Base-by-base conservation (phyloP, 2,329 filamentous ascomycete species). In the Aspergillus candidus region DNA sequence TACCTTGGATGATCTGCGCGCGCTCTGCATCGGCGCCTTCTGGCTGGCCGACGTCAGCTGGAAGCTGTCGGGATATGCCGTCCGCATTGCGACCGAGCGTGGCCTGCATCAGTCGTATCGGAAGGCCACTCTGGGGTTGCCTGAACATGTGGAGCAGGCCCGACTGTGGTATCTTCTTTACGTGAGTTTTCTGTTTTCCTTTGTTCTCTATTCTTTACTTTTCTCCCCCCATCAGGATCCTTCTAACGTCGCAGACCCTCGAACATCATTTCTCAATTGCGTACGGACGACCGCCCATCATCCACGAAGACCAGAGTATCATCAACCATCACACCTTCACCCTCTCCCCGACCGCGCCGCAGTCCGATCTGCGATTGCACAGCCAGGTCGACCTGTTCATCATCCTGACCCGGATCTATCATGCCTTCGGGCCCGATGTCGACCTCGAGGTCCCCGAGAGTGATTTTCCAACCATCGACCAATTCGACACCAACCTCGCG, bases 41-140 rank as follows among this genome's bases (percentile, higher is more conserved):
- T 79, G 76, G 76, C 67, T 79, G 7, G 72, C 72, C 15, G 74
- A 79, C 53, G 70, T 77, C 12, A 74, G 50, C 63, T 73, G 60
- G 73, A 75, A 68, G 44, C 50, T 69, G 3, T 69, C 66, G n/a
- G 67, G 65, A 3, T 66, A 69, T 49, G 66, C 66, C 8, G 64
- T 68, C 8, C 65, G 67, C 7, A 68, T 69, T 48, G 67, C 70
- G 6, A 71, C 67, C 4, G 68, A 71, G 45, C 67, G 63, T 30
- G 66, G 66, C 35, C 56, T 71, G 17, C 67, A 70, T 35, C 68
- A 69, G 41, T 71, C 61, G 39, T 71, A 69, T 43, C 62, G 66
- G 32, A 67, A 65, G 49, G 65, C 64, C n/a, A 54, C 55, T 31
- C 60, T 65, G 46, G 64, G 64, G 3, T 67, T 63, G 29, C 56